Conservation (phyloP, 2,329 filamentous ascomycete genomes). For the Alternaria dauci region DNA sequence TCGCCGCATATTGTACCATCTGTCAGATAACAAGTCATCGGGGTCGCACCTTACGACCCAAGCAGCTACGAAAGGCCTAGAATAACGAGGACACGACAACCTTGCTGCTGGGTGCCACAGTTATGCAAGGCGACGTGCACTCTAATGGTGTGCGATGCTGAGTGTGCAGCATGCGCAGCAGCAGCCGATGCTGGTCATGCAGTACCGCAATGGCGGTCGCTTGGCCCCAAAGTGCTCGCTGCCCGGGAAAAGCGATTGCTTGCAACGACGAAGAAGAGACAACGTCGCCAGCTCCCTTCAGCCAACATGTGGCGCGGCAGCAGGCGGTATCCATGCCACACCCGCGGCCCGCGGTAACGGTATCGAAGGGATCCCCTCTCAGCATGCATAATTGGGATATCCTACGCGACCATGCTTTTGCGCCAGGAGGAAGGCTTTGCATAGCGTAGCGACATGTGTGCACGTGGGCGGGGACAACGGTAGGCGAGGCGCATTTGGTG, state of each 20-base stretch:
- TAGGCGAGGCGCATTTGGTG: constrained; percentile 14
- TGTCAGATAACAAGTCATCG: constrained; percentile 25
- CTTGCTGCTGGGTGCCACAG: constrained; percentile 18
- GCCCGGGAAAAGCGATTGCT: constrained; percentile 3
- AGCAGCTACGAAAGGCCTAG: constrained; percentile 25
- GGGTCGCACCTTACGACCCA: constrained; percentile 22
- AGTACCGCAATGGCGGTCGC: constrained; percentile 25
- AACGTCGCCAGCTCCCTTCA: constrained; percentile 19
- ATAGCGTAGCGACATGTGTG: constrained; percentile 14
- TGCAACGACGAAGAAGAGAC: constrained; percentile 12
- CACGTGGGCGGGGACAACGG: constrained; percentile 24
- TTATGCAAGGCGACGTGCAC: constrained; percentile 18
- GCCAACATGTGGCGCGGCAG: constrained; percentile 12
- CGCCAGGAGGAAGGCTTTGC: constrained; percentile 10
- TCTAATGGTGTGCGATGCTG: constrained; percentile 28
- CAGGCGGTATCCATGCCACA: constrained; percentile 30
- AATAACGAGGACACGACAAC: constrained; percentile 29
- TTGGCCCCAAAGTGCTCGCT: neutral
- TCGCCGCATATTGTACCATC: constrained; percentile 24
- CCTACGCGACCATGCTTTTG: constrained; percentile 3
- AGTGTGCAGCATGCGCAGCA: constrained; percentile 22
- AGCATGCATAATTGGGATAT: constrained; percentile 14
- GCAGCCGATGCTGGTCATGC: constrained; percentile 17
- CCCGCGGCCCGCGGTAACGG: constrained; percentile 24
- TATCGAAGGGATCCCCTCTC: constrained; percentile 10